A percentile compares a stretch with the other conserved stretches of the same genome.
These are phyloP conservation scores for Russula griseocarnosa DNA, from an alignment of 768 basidiomycete genomes.

Conservation along the genomic window DNA sequence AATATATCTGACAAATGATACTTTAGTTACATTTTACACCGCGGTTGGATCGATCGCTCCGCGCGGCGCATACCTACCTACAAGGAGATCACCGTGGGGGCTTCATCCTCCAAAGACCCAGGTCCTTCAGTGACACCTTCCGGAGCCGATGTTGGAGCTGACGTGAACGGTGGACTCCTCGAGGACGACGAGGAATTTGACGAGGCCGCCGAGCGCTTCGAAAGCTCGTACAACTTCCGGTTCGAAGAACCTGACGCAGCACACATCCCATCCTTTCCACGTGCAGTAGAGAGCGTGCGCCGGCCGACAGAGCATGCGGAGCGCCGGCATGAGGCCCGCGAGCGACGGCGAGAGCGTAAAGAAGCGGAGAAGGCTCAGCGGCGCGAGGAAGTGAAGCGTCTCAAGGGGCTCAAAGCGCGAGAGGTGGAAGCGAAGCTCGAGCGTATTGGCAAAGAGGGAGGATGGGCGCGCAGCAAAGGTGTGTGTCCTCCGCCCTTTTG, in stretches of 20 bases:
- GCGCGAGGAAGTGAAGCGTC: conserved; percentile 73
- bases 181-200: conserved; percentile 78
- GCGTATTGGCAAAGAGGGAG: conserved; percentile 66
- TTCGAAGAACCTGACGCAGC: conserved; percentile 87
- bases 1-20: background rate
- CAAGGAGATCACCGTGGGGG: conserved; percentile 61
- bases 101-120: conserved; percentile 29
- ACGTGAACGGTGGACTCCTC: conserved; percentile 34
- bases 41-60: conserved; percentile 91
- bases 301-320: conserved; percentile 58
- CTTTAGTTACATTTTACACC: conserved; percentile 87
- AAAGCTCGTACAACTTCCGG: conserved; percentile 95
- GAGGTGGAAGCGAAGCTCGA: conserved; percentile 76
- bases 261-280: conserved; percentile 70
- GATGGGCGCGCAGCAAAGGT: conserved; percentile 39
- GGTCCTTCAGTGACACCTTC: conserved; percentile 23
- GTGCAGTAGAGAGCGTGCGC: conserved; percentile 60
- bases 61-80: conserved; percentile 78
- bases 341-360: conserved; percentile 70
- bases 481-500: conserved; percentile 3
- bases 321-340: conserved; percentile 74
- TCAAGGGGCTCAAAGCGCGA: conserved; percentile 81
- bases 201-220: conserved; percentile 86
- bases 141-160: conserved; percentile 25
- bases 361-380: conserved; percentile 70